phyloP scores from a whole-genome alignment of 2,329 filamentous ascomycete genomes.

The Penicillium sclerotiorum region DNA sequence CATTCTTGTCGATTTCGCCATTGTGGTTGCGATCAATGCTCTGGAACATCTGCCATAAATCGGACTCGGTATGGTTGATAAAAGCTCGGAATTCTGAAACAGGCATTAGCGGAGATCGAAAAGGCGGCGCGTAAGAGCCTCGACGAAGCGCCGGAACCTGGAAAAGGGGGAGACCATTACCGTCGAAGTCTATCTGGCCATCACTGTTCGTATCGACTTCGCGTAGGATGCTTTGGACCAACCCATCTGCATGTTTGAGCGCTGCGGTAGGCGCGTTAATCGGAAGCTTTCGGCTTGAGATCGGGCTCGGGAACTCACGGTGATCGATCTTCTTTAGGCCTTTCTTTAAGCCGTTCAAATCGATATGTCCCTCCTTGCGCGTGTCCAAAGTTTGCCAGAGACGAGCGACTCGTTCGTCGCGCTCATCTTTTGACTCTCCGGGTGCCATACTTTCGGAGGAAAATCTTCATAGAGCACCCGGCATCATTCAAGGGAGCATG shows the following conservation, averaged over 20 bases:
- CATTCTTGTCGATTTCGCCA: constrained; percentile 82
- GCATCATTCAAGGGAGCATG: constrained; percentile 42
- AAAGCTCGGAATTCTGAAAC: constrained; percentile 81
- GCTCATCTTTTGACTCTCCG: constrained; percentile 74
- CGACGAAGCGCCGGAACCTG: neutral
- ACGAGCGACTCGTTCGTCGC: constrained; percentile 77
- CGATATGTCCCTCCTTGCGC: constrained; percentile 74
- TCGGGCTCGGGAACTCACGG: constrained; percentile 59
- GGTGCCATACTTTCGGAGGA: constrained; percentile 59
- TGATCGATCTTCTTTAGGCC: constrained; percentile 89
- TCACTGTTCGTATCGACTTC: constrained; percentile 85
- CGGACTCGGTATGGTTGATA: constrained; percentile 81
- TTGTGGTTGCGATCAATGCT: constrained; percentile 84
- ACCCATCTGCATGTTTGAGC: constrained; percentile 86
- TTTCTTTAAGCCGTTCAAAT: constrained; percentile 80
- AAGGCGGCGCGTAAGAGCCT: constrained; percentile 1
- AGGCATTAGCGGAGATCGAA: constrained; percentile 20
- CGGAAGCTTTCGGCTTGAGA: constrained; percentile 26
- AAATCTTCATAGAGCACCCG: constrained; percentile 51
- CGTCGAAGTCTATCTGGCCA: constrained; percentile 87
- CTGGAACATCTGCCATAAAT: constrained; percentile 79
- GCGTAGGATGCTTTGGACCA: constrained; percentile 78
- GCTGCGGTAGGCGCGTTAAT: constrained; percentile 44
- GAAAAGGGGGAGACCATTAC: constrained; percentile 51
- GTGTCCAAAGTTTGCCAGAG: constrained; percentile 85